phyloP scores from a whole-genome alignment of 2,329 filamentous ascomycete genomes.

The Clonostachys rhizophaga region DNA sequence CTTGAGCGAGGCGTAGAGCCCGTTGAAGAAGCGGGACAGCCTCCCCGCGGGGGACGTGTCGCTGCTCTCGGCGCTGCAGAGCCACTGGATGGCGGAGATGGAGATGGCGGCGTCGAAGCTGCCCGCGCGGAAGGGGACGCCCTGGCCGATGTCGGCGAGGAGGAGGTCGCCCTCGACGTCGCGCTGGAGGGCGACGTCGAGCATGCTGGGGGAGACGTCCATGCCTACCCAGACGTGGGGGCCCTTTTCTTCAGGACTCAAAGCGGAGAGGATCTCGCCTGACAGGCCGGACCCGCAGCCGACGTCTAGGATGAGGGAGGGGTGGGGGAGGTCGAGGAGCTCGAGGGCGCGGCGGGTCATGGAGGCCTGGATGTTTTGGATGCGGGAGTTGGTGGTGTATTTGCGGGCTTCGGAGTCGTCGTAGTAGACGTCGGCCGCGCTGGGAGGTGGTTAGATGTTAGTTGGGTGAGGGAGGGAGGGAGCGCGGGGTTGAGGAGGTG shows the following conservation, averaged over 20 bases:
- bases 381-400: slow-evolving; percentile 94
- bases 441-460: slow-evolving; percentile 24
- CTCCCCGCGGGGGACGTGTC: slow-evolving; percentile 78
- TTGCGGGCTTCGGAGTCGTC: slow-evolving; percentile 93
- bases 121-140: slow-evolving; percentile 87
- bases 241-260: slow-evolving; percentile 65
- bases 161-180: slow-evolving; percentile 94
- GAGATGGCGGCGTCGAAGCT: slow-evolving; percentile 93
- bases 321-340: slow-evolving; percentile 73
- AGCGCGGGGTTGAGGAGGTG: slow-evolving; percentile 14
- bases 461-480: slow-evolving; percentile 1
- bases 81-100: slow-evolving; percentile 96
- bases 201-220: slow-evolving; percentile 93
- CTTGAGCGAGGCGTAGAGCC: slow-evolving; percentile 77
- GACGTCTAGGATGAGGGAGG: slow-evolving; percentile 91
- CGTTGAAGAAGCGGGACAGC: slow-evolving; percentile 84
- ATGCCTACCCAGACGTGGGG: slow-evolving; percentile 97
- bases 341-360: slow-evolving; percentile 95
- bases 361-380: slow-evolving; percentile 88
- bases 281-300: slow-evolving; percentile 94
- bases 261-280: slow-evolving; percentile 84
- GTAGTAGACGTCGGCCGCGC: slow-evolving; percentile 95
- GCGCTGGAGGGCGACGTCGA: slow-evolving; percentile 87
- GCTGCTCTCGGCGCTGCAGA: slow-evolving; percentile 90
- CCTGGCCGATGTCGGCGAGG: slow-evolving; percentile 91